Conservation (phyloP, 768 basidiomycete genomes). For the Fomitopsis pulvina region DNA sequence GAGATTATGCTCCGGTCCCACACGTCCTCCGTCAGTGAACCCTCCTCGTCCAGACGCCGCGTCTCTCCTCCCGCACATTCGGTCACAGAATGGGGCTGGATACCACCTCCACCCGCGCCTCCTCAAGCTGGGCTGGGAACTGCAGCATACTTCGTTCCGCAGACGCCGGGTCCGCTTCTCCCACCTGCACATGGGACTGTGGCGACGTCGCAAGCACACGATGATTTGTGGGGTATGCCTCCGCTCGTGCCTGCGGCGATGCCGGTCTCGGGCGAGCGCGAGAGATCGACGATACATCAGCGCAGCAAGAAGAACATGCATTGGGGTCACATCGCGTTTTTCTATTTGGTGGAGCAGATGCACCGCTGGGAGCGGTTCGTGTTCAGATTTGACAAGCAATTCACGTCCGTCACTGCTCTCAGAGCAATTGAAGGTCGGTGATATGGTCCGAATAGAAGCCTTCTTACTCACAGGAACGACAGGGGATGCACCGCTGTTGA, state of each 20-base stretch:
- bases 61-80: constrained; percentile 6
- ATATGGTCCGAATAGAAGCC: not conserved
- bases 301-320: constrained; percentile 43
- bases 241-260: constrained; percentile 9
- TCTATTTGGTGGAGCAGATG: constrained; percentile 75
- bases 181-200: not conserved
- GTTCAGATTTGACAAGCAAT: constrained; percentile 73
- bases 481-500: constrained; percentile 70
- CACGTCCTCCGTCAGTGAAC: not conserved
- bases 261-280: constrained; percentile 6
- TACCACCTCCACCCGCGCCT: constrained; percentile 6
- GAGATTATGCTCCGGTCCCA: constrained; percentile 60
- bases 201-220: not conserved
- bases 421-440: constrained; percentile 63
- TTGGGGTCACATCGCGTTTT: constrained; percentile 79
- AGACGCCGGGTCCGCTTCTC: constrained; percentile 4
- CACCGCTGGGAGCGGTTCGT: constrained; percentile 78
- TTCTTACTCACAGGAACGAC: not conserved
- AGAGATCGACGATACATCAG: constrained; percentile 21
- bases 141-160: not conserved
- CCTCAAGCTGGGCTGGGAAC: not conserved
- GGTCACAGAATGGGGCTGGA: constrained; percentile 4
- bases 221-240: constrained; percentile 15
- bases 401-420: constrained; percentile 65
- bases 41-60: constrained; percentile 4